Evolutionary conservation across 192 early-diverging fungal genomes (phyloP), one percentile per base, ranked within the genome.

Genomic region (Physocladia obscura): DNA sequence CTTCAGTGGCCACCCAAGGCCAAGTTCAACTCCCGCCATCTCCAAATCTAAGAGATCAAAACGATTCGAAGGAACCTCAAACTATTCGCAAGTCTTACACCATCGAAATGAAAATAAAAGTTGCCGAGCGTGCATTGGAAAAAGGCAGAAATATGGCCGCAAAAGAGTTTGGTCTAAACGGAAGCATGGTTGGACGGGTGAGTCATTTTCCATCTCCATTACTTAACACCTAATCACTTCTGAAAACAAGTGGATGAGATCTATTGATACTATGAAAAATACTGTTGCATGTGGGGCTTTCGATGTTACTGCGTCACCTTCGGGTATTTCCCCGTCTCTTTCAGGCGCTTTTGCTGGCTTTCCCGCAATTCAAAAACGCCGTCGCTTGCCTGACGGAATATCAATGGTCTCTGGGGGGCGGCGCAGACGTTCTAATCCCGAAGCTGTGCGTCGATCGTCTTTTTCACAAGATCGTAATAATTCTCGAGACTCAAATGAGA

Each of bases 11-110:
- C n/a, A n/a, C n/a, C n/a, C n/a, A n/a, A n/a, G n/a, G n/a, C n/a
- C n/a, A n/a, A n/a, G n/a, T n/a, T n/a, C n/a, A n/a, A n/a, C n/a
- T n/a, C n/a, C n/a, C n/a, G n/a, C n/a, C n/a, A n/a, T n/a, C n/a
- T n/a, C n/a, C n/a, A n/a, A n/a, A n/a, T n/a, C n/a, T n/a, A n/a
- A n/a, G n/a, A n/a, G n/a, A n/a, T n/a, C n/a, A n/a, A n/a, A n/a
- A n/a, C n/a, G n/a, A n/a, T n/a, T n/a, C n/a, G n/a, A n/a, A n/a
- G n/a, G n/a, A n/a, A n/a, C n/a, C n/a, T n/a, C n/a, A n/a, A n/a
- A n/a, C n/a, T n/a, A n/a, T n/a, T 37, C 65, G 65, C 32, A 68
- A 68, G 11, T 34, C 65, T 26, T 68, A 68, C 52, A 68, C 65
- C 8, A 68, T 68, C 34, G 65, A 68, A 2, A 68, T 24, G 35